These are phyloP conservation scores for Mallotus repandus DNA, from an alignment of 441 rosid genomes.

Conservation along the genomic window DNA sequence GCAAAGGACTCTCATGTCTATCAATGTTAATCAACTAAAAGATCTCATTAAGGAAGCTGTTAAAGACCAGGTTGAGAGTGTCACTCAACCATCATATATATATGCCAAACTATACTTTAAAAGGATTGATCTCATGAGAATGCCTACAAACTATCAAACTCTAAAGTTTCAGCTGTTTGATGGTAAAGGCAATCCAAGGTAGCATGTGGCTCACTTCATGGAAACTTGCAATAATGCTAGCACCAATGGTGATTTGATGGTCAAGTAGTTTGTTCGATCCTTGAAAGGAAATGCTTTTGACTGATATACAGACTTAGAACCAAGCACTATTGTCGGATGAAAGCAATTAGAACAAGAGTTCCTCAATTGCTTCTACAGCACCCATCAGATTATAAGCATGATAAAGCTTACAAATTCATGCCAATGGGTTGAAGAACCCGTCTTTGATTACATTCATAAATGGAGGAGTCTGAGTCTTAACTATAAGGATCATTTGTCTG, in stretches of 20 bases:
- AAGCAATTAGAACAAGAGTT: neutral
- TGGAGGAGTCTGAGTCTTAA: neutral
- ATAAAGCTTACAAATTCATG: neutral
- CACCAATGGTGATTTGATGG: neutral
- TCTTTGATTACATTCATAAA: neutral
- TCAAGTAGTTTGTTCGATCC: neutral
- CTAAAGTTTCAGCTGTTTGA: neutral
- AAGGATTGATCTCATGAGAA: neutral
- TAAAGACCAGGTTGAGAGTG: neutral
- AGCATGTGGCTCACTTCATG: neutral
- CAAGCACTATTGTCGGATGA: neutral
- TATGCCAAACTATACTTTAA: neutral
- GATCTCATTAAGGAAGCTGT: neutral
- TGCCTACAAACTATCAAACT: neutral
- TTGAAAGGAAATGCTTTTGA: neutral
- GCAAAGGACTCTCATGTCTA: too few species aligned
- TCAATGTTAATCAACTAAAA: neutral
- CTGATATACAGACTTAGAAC: neutral
- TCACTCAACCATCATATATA: neutral
- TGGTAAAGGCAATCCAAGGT: neutral
- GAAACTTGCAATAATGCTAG: neutral
- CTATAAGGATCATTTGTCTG: neutral
- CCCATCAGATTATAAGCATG: neutral
- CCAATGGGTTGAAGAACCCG: neutral
- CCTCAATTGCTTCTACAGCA: neutral